Evolutionary conservation across 2,329 filamentous ascomycete genomes (phyloP).

Genomic region (Hansfordia pulvinata): DNA sequence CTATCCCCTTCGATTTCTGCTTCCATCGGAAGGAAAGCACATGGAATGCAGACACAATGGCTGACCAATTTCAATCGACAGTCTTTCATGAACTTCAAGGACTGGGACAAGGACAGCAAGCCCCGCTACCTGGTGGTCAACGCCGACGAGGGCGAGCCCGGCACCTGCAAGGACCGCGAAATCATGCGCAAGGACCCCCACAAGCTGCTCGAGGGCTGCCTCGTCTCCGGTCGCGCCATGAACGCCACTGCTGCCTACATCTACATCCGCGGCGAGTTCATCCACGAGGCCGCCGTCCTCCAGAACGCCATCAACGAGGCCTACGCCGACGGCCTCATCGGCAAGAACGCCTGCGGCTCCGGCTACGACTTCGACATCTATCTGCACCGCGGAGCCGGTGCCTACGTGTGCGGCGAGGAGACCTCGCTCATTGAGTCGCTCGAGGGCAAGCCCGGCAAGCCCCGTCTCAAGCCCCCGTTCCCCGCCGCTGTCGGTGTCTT

Average conservation of each 20-base stretch:
- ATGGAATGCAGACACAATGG: constrained; percentile 5
- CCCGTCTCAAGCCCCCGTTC: constrained; percentile 96
- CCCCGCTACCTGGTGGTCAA: constrained; percentile 96
- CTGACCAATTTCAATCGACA: constrained; percentile 22
- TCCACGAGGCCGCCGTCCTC: constrained; percentile 85
- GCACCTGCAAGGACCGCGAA: constrained; percentile 98
- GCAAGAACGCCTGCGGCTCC: constrained; percentile 93
- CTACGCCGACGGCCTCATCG: constrained; percentile 85
- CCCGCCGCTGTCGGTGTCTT: constrained; percentile 95
- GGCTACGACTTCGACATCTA: constrained; percentile 98
- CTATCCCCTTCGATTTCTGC: constrained; percentile 1
- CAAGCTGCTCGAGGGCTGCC: constrained; percentile 94
- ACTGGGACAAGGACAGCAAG: constrained; percentile 95
- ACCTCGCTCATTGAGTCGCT: constrained; percentile 96
- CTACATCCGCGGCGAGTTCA: constrained; percentile 98
- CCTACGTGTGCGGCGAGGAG: constrained; percentile 97
- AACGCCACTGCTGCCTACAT: constrained; percentile 98
- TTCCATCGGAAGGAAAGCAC: too few species aligned
- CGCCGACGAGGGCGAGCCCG: constrained; percentile 95
- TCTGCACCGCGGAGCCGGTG: constrained; percentile 90
- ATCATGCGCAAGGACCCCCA: constrained; percentile 99
- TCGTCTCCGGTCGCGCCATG: constrained; percentile 94
- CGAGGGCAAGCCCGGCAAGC: constrained; percentile 97
- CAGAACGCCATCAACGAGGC: constrained; percentile 96
- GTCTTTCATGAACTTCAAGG: constrained; percentile 99